phyloP scores from a whole-genome alignment of 1,284 basidiomycete species.

The Ganoderma resinaceum region DNA sequence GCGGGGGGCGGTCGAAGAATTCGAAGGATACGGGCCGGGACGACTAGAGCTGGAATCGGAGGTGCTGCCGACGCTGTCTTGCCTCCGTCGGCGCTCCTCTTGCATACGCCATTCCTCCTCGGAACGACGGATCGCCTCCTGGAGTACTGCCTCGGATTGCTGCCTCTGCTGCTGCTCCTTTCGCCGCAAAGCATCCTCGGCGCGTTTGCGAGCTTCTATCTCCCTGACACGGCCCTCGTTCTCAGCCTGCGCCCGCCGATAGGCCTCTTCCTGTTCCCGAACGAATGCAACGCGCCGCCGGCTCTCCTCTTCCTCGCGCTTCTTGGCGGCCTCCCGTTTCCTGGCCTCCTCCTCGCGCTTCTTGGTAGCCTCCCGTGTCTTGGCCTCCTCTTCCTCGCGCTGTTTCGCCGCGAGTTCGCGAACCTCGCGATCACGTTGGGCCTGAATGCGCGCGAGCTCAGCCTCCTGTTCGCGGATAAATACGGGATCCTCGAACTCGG shows the following conservation, averaged over 20 bases:
- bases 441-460: conserved; percentile 26
- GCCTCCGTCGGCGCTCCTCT: conserved; percentile 29
- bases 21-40: conserved; percentile 21
- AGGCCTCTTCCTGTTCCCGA: conserved; percentile 29
- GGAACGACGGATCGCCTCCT: conserved; percentile 24
- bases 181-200: conserved; percentile 20
- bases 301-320: conserved; percentile 15
- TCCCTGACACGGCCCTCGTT: conserved; percentile 21
- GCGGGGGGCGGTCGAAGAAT: conserved; percentile 30
- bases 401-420: conserved; percentile 16
- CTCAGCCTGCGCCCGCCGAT: conserved; percentile 17
- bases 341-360: conserved; percentile 16
- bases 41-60: conserved; percentile 27
- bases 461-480: conserved; percentile 35
- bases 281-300: conserved; percentile 15
- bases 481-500: conserved; percentile 27
- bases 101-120: conserved; percentile 23
- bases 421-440: conserved; percentile 8
- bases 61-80: conserved; percentile 38
- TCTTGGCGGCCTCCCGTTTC: conserved; percentile 14
- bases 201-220: conserved; percentile 24
- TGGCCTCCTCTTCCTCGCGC: conserved; percentile 16
- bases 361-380: conserved; percentile 13
- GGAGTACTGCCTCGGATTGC: conserved; percentile 19
- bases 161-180: conserved; percentile 17